Base-by-base conservation (phyloP, 805 yeast species). In the Pichia insulana region DNA sequence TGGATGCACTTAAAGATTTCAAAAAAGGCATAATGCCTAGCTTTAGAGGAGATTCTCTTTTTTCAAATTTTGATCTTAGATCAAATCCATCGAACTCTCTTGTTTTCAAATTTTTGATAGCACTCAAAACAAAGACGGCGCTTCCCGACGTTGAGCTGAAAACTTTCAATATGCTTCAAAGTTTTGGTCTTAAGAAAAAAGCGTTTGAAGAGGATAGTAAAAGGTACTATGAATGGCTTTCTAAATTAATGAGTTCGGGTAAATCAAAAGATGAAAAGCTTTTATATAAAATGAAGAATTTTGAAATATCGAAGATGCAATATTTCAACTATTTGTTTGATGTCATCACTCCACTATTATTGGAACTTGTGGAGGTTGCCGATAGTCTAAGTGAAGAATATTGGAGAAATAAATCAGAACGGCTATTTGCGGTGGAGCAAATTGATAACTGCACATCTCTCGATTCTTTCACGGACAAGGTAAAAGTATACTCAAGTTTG, bases 161-260 rank as follows among this genome's bases (percentile, higher is more conserved):
- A 7, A 30, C 38, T 5, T 15, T 41, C 4, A 35, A 40, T 17
- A 20, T 36, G 1, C 22, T 44, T 20, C 43, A 41, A 11, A 37
- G 30, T n/a, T 40, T 45, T 6, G 36, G 27, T 16, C 15, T 52
- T 6, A 51, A 45, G 16, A 62, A 54, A 36, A 53, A 52, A 26
- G 40, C 44, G 6, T 63, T 63, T 41, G 68, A 63, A 44, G 68
- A 63, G 18, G 68, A 63, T 43, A 60, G 65, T 30, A 59, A 58
- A 40, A 59, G 55, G 31, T 63, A 53, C 45, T 63, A 63, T 41
- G 64, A 62, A 13, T 63, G 65, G 64, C 38, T 63, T 11, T 58
- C 63, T 3, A 62, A 59, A 42, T 49, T 58, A 30, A 45, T 63
- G 35, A 49, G 59, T 32, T 61, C 65, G 1, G 65, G 65, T 1